A percentile compares a stretch with the other conserved stretches of the same genome.
These are phyloP conservation scores for Dactylellina drechsleri DNA, from an alignment of 2,329 filamentous ascomycete species.

Conservation along the genomic window DNA sequence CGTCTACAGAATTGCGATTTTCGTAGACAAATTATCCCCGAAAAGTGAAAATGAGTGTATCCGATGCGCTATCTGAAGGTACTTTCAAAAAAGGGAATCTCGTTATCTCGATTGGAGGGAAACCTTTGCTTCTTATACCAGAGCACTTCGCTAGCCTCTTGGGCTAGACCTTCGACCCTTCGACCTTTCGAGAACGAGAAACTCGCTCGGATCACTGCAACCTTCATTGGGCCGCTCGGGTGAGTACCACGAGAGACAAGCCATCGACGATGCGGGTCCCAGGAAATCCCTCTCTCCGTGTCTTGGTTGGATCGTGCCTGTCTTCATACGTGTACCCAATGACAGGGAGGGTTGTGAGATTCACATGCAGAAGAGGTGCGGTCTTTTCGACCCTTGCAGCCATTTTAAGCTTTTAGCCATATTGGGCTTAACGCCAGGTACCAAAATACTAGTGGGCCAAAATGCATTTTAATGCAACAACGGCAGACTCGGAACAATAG, in stretches of 20 bases:
- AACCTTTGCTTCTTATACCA: slow-evolving; percentile 33
- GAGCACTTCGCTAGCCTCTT: slow-evolving; percentile 13
- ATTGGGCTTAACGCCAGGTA: slow-evolving; percentile 54
- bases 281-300: slow-evolving; percentile 13
- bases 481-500: slow-evolving; percentile 37
- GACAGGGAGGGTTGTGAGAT: slow-evolving; percentile 16
- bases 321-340: slow-evolving; percentile 46
- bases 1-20: slow-evolving; percentile 20
- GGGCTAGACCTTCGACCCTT: slow-evolving; percentile 19
- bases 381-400: slow-evolving; percentile 45
- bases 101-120: slow-evolving; percentile 12
- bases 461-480: slow-evolving; percentile 30
- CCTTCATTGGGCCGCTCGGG: slow-evolving; percentile 26
- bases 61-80: slow-evolving; percentile 26
- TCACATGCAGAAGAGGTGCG: slow-evolving; percentile 32
- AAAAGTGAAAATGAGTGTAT: slow-evolving; percentile 45
- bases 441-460: slow-evolving; percentile 38
- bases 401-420: slow-evolving; percentile 27
- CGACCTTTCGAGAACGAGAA: slow-evolving; percentile 28
- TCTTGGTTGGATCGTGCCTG: slow-evolving; percentile 28
- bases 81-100: slow-evolving; percentile 23
- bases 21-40: slow-evolving; percentile 24
- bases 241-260: slow-evolving; percentile 28
- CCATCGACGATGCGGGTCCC: slow-evolving; percentile 28
- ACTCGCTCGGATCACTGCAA: slow-evolving; percentile 52